Percentiles rank a stretch among this genome's conserved stretches.
Conservation (phyloP, 768 basidiomycete genomes). For the Sarcodon sp. region DNA sequence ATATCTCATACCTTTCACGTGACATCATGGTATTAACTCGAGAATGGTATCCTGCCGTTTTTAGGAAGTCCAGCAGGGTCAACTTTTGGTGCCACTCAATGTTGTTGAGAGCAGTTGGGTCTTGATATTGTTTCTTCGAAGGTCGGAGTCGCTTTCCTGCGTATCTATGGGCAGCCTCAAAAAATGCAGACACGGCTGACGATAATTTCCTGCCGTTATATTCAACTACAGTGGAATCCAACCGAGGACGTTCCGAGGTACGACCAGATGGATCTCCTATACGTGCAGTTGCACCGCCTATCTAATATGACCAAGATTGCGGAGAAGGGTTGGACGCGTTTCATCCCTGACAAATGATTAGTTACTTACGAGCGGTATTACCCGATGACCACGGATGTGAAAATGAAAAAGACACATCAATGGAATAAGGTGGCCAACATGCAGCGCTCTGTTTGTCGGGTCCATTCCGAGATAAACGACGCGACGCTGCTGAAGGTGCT, state of each 20-base stretch:
- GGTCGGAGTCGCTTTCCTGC: constrained; percentile 24
- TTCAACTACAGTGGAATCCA: constrained; percentile 45
- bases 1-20: constrained; percentile 61
- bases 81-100: constrained; percentile 69
- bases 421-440: constrained; percentile 90
- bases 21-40: constrained; percentile 85
- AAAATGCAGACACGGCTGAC: constrained; percentile 58
- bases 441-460: constrained; percentile 81
- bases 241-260: constrained; percentile 61
- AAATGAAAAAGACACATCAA: constrained; percentile 84
- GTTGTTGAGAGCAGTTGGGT: constrained; percentile 44
- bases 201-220: constrained; percentile 56
- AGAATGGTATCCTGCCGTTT: constrained; percentile 64
- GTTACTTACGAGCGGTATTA: constrained; percentile 71
- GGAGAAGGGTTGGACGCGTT: not conserved
- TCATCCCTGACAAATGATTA: not conserved
- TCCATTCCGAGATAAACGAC: constrained; percentile 85
- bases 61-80: constrained; percentile 73
- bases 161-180: constrained; percentile 50
- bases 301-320: constrained; percentile 30
- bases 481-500: constrained; percentile 15
- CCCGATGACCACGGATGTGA: constrained; percentile 67
- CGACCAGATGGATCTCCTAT: constrained; percentile 96
- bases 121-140: constrained; percentile 4
- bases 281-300: constrained; percentile 93